Evolutionary conservation across 140 eudicot genomes (phyloP).

Genomic region (Oenanthe javanica): DNA sequence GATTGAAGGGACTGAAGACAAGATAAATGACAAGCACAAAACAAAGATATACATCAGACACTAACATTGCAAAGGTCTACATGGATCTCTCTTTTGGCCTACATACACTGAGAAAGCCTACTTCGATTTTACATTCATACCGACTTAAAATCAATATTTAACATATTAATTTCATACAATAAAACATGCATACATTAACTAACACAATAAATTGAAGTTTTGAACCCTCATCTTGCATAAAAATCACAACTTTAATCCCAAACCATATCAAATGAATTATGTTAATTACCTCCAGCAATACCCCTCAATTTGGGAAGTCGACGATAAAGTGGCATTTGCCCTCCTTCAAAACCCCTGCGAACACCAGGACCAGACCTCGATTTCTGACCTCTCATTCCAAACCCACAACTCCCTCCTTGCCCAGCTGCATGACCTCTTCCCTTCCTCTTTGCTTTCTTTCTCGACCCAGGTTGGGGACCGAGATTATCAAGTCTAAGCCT

Average conservation of each 20-base stretch:
- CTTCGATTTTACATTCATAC: not conserved
- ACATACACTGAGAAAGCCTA: not conserved
- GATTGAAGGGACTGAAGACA: not conserved
- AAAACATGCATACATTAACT: not conserved
- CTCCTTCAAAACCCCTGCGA: constrained; percentile 77
- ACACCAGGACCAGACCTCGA: constrained; percentile 84
- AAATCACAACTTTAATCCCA: not conserved
- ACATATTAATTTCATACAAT: not conserved
- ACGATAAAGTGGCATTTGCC: constrained; percentile 89
- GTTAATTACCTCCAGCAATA: constrained; percentile 88
- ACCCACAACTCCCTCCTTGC: constrained; percentile 94
- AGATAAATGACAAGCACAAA: not conserved
- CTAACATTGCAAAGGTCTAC: not conserved
- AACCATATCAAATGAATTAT: not conserved
- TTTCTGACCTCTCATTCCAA: constrained; percentile 26
- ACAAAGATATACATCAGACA: not conserved
- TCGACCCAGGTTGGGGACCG: constrained; percentile 92
- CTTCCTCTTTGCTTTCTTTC: constrained; percentile 73
- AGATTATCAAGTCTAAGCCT: constrained; percentile 68
- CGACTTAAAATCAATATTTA: not conserved
- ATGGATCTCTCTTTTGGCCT: not conserved
- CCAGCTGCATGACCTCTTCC: constrained; percentile 95
- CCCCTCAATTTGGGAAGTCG: constrained; percentile 83
- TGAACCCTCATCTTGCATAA: not conserved
- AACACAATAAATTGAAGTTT: not conserved